phyloP scores from a whole-genome alignment of 129 eudicot genomes.

The Ambrosia trifida region DNA sequence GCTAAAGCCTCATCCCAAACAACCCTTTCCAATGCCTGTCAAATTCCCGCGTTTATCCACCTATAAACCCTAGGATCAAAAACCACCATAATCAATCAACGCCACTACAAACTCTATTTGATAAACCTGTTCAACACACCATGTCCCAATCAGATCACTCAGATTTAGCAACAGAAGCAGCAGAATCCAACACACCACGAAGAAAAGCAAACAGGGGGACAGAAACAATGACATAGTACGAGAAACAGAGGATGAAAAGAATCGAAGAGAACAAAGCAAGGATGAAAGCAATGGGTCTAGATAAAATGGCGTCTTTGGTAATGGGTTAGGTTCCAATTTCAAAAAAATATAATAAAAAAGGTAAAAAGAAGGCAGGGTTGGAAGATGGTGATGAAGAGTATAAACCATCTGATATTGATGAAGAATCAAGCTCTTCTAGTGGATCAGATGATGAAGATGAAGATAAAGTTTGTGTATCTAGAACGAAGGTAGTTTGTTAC shows the following conservation, averaged over 20 bases:
- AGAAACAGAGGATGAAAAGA: slow-evolving; percentile 67
- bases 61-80: slow-evolving; percentile 22
- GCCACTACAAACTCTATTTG: slow-evolving; percentile 7
- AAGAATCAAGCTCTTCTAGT: slow-evolving; percentile 38
- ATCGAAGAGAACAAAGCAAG: slow-evolving; percentile 83
- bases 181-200: slow-evolving; percentile 29
- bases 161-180: slow-evolving; percentile 43
- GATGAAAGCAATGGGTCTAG: slow-evolving; percentile 88
- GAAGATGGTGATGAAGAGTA: slow-evolving; percentile 77
- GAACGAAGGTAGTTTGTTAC: slow-evolving; percentile 22
- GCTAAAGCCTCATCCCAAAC: not conserved
- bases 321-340: slow-evolving; percentile 40
- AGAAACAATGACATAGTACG: slow-evolving; percentile 56
- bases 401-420: slow-evolving; percentile 46
- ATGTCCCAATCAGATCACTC: slow-evolving; percentile 36
- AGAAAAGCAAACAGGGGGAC: slow-evolving; percentile 26
- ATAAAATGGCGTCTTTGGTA: slow-evolving; percentile 57
- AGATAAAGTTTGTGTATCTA: slow-evolving; percentile 25
- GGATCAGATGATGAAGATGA: slow-evolving; percentile 44
- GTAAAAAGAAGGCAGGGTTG: slow-evolving; percentile 46
- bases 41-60: slow-evolving; percentile 28
- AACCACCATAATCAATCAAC: not conserved
- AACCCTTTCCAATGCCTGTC: not conserved
- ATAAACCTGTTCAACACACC: slow-evolving; percentile 16
- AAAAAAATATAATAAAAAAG: slow-evolving; percentile 41